Percentiles rank a stretch among this genome's conserved stretches.
Evolutionary conservation across 768 basidiomycete genomes (phyloP).

Genomic region (Trametes cinnabarina): DNA sequence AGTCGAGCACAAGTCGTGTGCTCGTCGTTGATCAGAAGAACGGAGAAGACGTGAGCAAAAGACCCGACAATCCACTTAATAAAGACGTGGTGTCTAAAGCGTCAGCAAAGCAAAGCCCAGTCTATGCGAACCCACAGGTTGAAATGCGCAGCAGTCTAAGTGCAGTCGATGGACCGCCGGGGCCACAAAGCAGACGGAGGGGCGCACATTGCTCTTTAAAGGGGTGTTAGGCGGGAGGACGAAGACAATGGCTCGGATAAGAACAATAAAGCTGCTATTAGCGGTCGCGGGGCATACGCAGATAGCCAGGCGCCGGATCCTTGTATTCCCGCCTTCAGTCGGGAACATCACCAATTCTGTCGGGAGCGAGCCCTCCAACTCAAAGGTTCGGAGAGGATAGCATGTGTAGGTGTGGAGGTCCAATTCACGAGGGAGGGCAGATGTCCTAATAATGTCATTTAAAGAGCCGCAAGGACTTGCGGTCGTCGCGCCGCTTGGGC

Average conservation of each 20-base stretch:
- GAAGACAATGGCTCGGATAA: conserved; percentile 16
- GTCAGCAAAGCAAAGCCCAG: neutral
- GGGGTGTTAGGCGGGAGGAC: neutral
- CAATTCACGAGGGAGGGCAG: too few species aligned
- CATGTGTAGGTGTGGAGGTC: too few species aligned
- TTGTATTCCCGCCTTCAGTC: conserved; percentile 7
- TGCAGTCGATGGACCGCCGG: conserved; percentile 23
- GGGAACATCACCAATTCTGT: too few species aligned
- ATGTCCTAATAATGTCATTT: too few species aligned
- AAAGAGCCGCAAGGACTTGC: too few species aligned
- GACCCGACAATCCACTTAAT: neutral
- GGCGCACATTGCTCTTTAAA: conserved; percentile 11
- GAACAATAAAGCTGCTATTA: conserved; percentile 16
- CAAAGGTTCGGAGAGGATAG: too few species aligned
- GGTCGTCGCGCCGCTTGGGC: neutral
- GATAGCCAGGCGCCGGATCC: conserved; percentile 4
- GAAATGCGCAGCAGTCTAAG: conserved; percentile 9
- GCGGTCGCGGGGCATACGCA: conserved; percentile 6
- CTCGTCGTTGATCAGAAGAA: neutral
- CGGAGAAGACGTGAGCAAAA: neutral
- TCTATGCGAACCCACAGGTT: conserved; percentile 5
- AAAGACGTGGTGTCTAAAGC: conserved; percentile 2
- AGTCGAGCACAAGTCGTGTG: conserved; percentile 3
- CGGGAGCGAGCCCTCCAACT: too few species aligned
- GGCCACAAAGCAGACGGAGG: conserved; percentile 14